A percentile compares a stretch with the other conserved stretches of the same genome.
phyloP scores from a whole-genome alignment of 331 rosid species.

The Pyrus hybrid region DNA sequence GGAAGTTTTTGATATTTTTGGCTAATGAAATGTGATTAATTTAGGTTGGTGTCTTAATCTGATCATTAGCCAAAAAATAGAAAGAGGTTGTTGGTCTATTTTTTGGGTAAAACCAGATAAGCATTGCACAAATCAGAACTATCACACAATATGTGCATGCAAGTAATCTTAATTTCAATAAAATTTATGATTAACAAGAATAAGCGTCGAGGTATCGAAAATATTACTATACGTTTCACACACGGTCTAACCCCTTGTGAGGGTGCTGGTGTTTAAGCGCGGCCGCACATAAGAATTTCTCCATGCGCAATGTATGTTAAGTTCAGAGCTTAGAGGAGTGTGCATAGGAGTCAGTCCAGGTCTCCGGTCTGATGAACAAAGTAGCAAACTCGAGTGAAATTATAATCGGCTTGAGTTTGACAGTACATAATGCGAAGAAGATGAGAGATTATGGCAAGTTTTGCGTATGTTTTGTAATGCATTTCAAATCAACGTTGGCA shows the following conservation, averaged over 20 bases:
- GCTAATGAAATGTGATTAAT: not conserved
- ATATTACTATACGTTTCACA: not conserved
- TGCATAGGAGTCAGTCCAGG: not conserved
- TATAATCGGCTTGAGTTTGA: not conserved
- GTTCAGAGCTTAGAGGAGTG: not conserved
- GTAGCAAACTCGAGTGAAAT: not conserved
- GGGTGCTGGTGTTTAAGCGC: too few relatives aligned
- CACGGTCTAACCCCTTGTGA: not conserved
- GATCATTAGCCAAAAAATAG: not conserved
- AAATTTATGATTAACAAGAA: not conserved
- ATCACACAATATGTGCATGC: not conserved
- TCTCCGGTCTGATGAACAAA: not conserved
- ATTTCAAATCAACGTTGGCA: too few relatives aligned
- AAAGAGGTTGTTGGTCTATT: not conserved
- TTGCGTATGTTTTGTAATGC: too few relatives aligned
- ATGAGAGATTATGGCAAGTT: too few relatives aligned
- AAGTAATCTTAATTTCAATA: not conserved
- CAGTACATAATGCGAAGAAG: too few relatives aligned
- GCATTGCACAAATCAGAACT: not conserved
- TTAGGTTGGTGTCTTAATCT: not conserved
- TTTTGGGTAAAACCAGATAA: not conserved
- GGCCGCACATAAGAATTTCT: not conserved
- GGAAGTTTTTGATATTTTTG: constrained; percentile 2
- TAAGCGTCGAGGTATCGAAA: not conserved
- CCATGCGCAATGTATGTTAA: not conserved